Evolutionary conservation across 768 basidiomycete species (phyloP).

Genomic region (Psilocybe tampanensis): DNA sequence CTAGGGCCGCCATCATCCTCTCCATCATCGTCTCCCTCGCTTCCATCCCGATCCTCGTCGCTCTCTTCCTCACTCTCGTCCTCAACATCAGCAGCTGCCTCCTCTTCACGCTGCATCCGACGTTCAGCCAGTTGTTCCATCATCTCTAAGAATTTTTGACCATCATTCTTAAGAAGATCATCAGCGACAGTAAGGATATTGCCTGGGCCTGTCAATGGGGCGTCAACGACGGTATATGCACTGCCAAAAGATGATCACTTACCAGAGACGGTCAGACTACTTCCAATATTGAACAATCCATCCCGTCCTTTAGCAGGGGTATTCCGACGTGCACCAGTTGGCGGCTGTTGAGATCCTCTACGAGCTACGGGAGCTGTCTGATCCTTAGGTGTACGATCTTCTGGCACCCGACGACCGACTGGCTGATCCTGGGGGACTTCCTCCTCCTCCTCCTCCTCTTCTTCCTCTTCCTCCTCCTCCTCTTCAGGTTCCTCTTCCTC

Average conservation of each 20-base stretch:
- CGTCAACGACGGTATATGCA: slow-evolving; percentile 1
- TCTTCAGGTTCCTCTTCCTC: slow-evolving; percentile 56
- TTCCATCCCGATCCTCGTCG: slow-evolving; percentile 57
- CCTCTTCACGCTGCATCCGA: slow-evolving; percentile 88
- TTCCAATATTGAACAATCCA: slow-evolving; percentile 80
- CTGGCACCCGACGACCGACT: slow-evolving; percentile 32
- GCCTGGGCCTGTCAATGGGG: slow-evolving; percentile 61
- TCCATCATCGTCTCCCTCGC: slow-evolving; percentile 61
- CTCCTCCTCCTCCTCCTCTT: slow-evolving; percentile 49
- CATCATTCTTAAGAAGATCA: slow-evolving; percentile 97
- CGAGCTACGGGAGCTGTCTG: slow-evolving; percentile 21
- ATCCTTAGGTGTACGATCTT: slow-evolving; percentile 17
- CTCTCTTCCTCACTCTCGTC: slow-evolving; percentile 51
- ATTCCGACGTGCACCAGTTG: slow-evolving; percentile 20
- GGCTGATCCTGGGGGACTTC: slow-evolving; percentile 31
- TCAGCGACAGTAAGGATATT: slow-evolving; percentile 98
- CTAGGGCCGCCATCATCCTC: slow-evolving; percentile 64
- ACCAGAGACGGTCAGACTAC: slow-evolving; percentile 82
- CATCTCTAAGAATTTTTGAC: slow-evolving; percentile 99
- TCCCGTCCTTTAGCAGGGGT: slow-evolving; percentile 47
- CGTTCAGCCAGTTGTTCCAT: slow-evolving; percentile 99
- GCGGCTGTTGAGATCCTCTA: slow-evolving; percentile 14
- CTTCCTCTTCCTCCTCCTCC: slow-evolving; percentile 56
- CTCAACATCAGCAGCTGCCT: slow-evolving; percentile 45
- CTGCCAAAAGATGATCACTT: slow-evolving; percentile 28